phyloP scores from a whole-genome alignment of 257 asterid species.

The Coffea canephora region DNA sequence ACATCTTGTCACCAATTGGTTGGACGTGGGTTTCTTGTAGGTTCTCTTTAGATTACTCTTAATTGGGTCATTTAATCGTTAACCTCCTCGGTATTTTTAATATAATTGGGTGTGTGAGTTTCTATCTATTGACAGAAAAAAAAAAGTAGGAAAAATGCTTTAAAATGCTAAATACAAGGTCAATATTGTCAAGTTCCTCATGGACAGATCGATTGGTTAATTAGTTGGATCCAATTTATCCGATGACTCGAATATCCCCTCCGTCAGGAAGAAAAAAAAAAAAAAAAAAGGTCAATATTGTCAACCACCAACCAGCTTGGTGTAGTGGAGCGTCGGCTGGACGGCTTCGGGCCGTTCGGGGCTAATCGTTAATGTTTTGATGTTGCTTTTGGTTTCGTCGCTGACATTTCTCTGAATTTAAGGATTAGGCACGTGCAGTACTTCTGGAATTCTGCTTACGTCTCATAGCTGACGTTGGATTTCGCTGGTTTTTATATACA shows the following conservation, averaged over 20 bases:
- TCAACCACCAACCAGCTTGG: background rate
- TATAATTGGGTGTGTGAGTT: too few species aligned
- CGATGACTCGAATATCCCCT: too few species aligned
- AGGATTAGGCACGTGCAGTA: slow-evolving; percentile 13
- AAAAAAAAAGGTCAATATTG: background rate
- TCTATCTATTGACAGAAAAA: background rate
- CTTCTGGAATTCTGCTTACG: background rate
- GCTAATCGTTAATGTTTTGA: background rate
- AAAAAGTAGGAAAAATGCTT: background rate
- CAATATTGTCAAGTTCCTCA: background rate
- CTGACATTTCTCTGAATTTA: background rate
- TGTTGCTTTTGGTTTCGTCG: background rate
- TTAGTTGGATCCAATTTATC: too few species aligned
- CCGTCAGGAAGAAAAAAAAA: too few species aligned
- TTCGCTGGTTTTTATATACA: background rate
- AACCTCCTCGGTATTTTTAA: too few species aligned
- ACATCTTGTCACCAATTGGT: too few species aligned
- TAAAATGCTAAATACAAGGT: background rate
- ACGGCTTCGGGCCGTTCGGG: background rate
- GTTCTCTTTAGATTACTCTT: too few species aligned
- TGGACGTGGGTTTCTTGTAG: too few species aligned
- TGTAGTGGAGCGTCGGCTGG: background rate
- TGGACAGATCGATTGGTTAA: too few species aligned
- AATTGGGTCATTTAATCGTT: too few species aligned
- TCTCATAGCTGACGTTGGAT: slow-evolving; percentile 10